phyloP scores from a whole-genome alignment of 1,284 basidiomycete species.

The Apiotrichum veenhuisii region DNA sequence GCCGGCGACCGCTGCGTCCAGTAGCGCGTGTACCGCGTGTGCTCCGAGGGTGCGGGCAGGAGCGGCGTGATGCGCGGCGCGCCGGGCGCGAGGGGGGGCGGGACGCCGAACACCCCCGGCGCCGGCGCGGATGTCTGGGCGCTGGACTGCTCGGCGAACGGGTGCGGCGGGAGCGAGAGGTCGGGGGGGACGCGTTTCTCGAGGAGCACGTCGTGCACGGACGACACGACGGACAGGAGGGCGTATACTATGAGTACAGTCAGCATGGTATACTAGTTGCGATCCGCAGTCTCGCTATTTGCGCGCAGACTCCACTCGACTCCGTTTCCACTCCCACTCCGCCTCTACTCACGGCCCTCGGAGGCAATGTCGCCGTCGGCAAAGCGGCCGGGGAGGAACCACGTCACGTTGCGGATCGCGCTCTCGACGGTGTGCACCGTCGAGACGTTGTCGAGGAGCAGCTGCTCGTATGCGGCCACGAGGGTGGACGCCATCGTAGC shows the following conservation, averaged over 20 bases:
- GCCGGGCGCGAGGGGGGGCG: slow-evolving; percentile 11
- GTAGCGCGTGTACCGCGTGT: slow-evolving; percentile 65
- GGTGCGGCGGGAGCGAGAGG: slow-evolving; percentile 60
- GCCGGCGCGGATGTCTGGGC: background rate
- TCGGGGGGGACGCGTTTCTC: slow-evolving; percentile 60
- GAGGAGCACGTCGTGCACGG: slow-evolving; percentile 78
- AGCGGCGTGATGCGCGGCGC: slow-evolving; percentile 22
- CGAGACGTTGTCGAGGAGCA: slow-evolving; percentile 75
- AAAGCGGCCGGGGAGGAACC: slow-evolving; percentile 92
- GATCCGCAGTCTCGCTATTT: background rate
- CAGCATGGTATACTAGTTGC: background rate
- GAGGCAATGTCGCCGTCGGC: slow-evolving; percentile 92
- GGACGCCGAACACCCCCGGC: background rate
- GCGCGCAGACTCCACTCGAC: background rate
- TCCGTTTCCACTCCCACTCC: no score
- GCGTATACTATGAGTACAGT: slow-evolving; percentile 43
- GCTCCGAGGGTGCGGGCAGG: slow-evolving; percentile 40
- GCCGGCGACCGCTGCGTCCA: slow-evolving; percentile 65
- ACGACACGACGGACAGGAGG: slow-evolving; percentile 40
- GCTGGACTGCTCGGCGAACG: slow-evolving; percentile 56
- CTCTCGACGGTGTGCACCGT: slow-evolving; percentile 84
- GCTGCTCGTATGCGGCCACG: slow-evolving; percentile 64
- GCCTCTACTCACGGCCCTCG: slow-evolving; percentile 84
- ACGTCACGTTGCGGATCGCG: slow-evolving; percentile 80
- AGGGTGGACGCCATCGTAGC: slow-evolving; percentile 17